Base-by-base conservation (phyloP, 495 filamentous ascomycete genomes). In the Neurospora discreta region DNA sequence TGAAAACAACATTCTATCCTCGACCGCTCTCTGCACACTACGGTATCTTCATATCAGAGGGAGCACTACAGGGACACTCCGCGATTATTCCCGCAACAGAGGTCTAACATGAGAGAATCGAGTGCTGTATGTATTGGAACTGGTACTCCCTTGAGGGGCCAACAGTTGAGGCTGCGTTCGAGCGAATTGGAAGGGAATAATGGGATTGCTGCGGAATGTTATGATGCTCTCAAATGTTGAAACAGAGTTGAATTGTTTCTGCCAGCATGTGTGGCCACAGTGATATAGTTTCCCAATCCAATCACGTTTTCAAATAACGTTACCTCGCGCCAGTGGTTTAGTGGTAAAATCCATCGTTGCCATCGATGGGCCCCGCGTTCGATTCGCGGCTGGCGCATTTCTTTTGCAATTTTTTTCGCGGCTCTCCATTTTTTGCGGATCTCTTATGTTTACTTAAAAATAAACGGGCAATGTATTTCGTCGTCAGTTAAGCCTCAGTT, bases 331-430 rank as follows among this genome's bases (percentile, higher is more conserved):
- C 79, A 82, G 81, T 83, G 81, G 81, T 83, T 83, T 84, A 84
- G 82, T 84, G 82, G 82, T 84, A 84, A 83, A 84, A 84, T 83
- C 81, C 82, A 83, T 84, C 82, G 82, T 84, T 84, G 82, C 82
- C 82, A 84, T 84, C 82, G 82, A 84, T 83, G 82, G 81, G 82
- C 82, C 82, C 82, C 82, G 82, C 78, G 82, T 84, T 84, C 82
- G 82, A 83, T 83, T 83, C 81, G 78, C 81, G 81, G 81, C 80
- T 82, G 79, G 80, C 78, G 81, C 81, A 82, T 78, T 74, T 74
- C 70, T 74, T 74, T 71, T 74, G 23, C 23, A 3, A 9, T 60
- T 58, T 58, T 58, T 26, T 58, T 58, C 1, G 4, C 1, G 4
- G 9, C 20, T 23, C 46, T 15, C 5, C 11, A 30, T 30, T 2